A percentile compares a stretch with the other conserved stretches of the same genome.
These are phyloP conservation scores for Closterium sp. DNA, from an alignment of 139 green algal species.

Conservation along the genomic window DNA sequence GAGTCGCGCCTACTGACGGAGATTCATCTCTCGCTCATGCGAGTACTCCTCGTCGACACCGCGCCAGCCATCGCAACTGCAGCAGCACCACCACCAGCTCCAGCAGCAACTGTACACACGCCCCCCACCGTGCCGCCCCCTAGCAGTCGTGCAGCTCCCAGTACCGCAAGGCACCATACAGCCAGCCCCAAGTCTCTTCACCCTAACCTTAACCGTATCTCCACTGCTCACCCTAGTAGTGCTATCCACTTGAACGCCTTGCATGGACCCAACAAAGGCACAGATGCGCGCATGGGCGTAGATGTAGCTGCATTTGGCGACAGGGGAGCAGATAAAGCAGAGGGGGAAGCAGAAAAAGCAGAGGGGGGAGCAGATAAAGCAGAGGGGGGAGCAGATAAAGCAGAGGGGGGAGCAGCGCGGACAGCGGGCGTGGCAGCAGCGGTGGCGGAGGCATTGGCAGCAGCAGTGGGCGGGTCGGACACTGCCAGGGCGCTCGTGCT, in stretches of 20 bases:
- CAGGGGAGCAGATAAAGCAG: not conserved
- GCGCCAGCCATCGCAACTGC: not conserved
- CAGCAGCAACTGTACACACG: not conserved
- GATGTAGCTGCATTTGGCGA: not conserved
- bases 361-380: too few species aligned
- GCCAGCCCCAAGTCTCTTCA: not conserved
- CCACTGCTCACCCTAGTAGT: not conserved
- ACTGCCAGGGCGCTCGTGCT: constrained; percentile 44
- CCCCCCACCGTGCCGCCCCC: too few species aligned
- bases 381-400: too few species aligned
- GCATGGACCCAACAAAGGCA: not conserved
- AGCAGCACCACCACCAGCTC: constrained; percentile 6
- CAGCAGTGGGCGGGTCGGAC: constrained; percentile 68
- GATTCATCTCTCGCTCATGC: constrained; percentile 66
- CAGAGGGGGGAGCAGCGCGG: not conserved
- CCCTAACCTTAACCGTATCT: not conserved
- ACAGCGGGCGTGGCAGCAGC: not conserved
- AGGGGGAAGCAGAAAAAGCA: too few species aligned
- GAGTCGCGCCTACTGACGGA: constrained; percentile 59
- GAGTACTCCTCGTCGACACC: constrained; percentile 68
- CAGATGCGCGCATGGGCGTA: too few species aligned
- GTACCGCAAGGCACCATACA: not conserved
- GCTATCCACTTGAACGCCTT: not conserved
- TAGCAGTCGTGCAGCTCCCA: too few species aligned
- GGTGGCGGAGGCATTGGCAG: not conserved